These are phyloP conservation scores for Calcarisporium arbuscula DNA, from an alignment of 2,329 filamentous ascomycete species.

Conservation along the genomic window DNA sequence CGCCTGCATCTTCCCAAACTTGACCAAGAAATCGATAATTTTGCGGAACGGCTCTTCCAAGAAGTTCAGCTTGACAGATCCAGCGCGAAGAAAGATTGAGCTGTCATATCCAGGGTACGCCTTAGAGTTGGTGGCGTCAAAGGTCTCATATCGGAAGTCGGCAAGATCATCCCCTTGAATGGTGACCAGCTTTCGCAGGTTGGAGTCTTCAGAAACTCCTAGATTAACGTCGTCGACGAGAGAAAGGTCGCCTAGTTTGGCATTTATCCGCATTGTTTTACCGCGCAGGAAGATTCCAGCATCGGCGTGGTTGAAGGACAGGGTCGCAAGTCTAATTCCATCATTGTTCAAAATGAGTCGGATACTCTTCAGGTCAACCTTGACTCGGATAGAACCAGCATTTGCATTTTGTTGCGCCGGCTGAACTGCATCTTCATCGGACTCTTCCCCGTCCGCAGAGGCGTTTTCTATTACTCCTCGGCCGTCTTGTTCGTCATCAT, in stretches of 20 bases:
- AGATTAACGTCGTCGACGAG: constrained; percentile 91
- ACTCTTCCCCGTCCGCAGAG: constrained; percentile 27
- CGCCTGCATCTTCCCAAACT: constrained; percentile 99
- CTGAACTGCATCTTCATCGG: constrained; percentile 29
- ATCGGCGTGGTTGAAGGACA: constrained; percentile 88
- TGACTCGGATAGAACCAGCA: constrained; percentile 80
- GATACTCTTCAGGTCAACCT: constrained; percentile 89
- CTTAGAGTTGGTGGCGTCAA: constrained; percentile 62
- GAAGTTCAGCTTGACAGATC: constrained; percentile 95
- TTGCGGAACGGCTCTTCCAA: constrained; percentile 95
- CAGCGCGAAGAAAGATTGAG: constrained; percentile 81
- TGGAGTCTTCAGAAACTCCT: constrained; percentile 74
- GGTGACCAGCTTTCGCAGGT: constrained; percentile 78
- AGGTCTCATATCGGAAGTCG: constrained; percentile 97
- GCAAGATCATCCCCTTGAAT: constrained; percentile 94
- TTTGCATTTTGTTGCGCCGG: constrained; percentile 27
- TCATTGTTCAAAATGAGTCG: constrained; percentile 95
- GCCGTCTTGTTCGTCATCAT: constrained; percentile 38
- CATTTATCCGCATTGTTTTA: constrained; percentile 80
- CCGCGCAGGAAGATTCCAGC: constrained; percentile 83
- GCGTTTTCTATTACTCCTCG: too few species aligned
- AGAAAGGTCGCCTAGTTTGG: constrained; percentile 79
- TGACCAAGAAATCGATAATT: constrained; percentile 95
- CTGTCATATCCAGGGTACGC: constrained; percentile 92
- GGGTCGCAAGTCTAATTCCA: constrained; percentile 84